These are phyloP conservation scores for Bruguiera sexangula DNA, from an alignment of 345 rosid genomes.

Conservation along the genomic window DNA sequence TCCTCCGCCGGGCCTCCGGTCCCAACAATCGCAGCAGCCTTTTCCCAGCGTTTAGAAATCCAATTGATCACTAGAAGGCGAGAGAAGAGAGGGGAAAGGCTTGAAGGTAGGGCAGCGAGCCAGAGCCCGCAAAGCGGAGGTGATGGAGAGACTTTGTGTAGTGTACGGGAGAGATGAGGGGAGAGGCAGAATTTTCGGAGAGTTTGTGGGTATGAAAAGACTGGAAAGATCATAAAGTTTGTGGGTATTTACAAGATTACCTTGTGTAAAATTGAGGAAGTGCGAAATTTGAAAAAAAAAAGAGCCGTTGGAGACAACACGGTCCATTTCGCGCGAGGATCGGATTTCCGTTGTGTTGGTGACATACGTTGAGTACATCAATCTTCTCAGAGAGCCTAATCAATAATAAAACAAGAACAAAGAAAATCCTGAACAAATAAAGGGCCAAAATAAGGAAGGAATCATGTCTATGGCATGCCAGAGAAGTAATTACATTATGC, in stretches of 20 bases:
- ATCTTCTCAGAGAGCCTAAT: conserved; percentile 71
- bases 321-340: too few relatives aligned
- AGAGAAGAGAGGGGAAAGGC: neutral
- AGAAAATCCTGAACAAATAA: conserved; percentile 37
- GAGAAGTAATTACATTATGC: neutral
- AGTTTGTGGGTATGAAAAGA: too few relatives aligned
- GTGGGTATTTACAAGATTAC: too few relatives aligned
- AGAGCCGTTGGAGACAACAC: too few relatives aligned
- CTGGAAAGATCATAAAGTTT: too few relatives aligned
- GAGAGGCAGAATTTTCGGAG: too few relatives aligned
- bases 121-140: neutral
- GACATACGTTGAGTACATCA: conserved; percentile 56
- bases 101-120: too few relatives aligned
- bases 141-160: neutral
- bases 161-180: too few relatives aligned
- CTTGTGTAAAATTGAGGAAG: too few relatives aligned
- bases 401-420: conserved; percentile 46
- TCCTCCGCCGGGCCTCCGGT: neutral
- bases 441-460: neutral
- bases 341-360: conserved; percentile 43
- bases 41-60: neutral
- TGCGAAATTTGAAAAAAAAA: too few relatives aligned
- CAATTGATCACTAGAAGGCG: neutral
- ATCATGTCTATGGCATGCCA: neutral
- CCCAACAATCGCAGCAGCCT: neutral